Percentiles rank a stretch among this genome's conserved stretches.
phyloP scores from a whole-genome alignment of 176 grass and related monocot genomes.

The Cenchrus americanus region DNA sequence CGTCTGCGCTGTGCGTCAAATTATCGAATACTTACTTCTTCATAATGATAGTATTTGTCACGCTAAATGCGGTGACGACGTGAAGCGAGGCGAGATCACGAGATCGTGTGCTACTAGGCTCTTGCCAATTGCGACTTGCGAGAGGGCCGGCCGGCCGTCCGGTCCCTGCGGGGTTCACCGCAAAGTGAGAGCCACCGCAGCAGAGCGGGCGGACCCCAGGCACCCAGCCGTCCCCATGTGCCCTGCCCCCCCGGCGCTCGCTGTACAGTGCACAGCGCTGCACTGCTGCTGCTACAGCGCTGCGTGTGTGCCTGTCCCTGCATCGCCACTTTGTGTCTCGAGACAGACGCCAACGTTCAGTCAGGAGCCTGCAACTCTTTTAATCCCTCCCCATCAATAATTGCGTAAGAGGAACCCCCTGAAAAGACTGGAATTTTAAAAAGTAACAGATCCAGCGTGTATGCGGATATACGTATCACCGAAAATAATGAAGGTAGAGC shows the following conservation, averaged over 20 bases:
- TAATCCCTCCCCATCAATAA: conserved; percentile 18
- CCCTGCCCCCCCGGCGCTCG: background rate
- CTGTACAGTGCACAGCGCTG: conserved; percentile 35
- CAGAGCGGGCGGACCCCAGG: background rate
- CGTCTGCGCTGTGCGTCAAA: no score
- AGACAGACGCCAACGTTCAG: no score
- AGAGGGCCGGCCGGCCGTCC: no score
- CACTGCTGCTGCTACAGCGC: conserved; percentile 38
- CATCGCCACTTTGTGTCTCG: conserved; percentile 15
- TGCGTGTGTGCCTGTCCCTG: conserved; percentile 37
- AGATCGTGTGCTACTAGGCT: background rate
- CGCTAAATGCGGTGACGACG: background rate
- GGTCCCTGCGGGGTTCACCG: background rate
- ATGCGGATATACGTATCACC: no score
- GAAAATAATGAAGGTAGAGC: no score
- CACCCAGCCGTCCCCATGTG: conserved; percentile 43
- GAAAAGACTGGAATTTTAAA: background rate
- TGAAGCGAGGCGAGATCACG: background rate
- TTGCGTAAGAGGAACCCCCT: background rate
- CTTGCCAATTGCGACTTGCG: background rate
- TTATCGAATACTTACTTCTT: background rate
- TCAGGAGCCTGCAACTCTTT: conserved; percentile 8
- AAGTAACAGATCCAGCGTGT: no score
- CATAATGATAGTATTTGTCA: background rate
- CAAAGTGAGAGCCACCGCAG: conserved; percentile 29